Conservation (phyloP, 768 basidiomycete species). For the Boletus tomentosulus region DNA sequence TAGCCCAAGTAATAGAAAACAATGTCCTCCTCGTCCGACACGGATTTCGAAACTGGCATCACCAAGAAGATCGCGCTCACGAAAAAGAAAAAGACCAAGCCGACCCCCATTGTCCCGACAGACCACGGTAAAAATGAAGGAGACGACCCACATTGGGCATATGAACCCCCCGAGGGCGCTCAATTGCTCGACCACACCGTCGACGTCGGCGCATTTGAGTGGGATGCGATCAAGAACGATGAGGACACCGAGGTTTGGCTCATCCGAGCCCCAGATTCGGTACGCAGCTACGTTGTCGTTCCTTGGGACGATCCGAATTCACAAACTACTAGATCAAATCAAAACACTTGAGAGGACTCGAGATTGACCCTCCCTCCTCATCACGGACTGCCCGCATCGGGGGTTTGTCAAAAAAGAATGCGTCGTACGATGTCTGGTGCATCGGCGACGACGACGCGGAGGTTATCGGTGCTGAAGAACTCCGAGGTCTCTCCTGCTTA, state of each 20-base stretch:
- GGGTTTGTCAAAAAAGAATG: slow-evolving; percentile 47
- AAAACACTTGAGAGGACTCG: slow-evolving; percentile 53
- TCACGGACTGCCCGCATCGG: slow-evolving; percentile 44
- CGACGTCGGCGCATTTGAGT: slow-evolving; percentile 56
- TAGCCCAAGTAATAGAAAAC: not conserved
- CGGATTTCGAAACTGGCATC: slow-evolving; percentile 8
- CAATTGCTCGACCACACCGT: slow-evolving; percentile 42
- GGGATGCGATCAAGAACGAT: slow-evolving; percentile 56
- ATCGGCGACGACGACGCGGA: slow-evolving; percentile 39
- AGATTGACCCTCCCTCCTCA: slow-evolving; percentile 43
- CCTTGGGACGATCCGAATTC: not conserved
- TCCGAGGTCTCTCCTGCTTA: slow-evolving; percentile 56
- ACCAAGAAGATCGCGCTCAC: slow-evolving; percentile 2
- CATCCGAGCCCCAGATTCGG: slow-evolving; percentile 63
- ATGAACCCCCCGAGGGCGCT: slow-evolving; percentile 53
- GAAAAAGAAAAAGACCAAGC: slow-evolving; percentile 14
- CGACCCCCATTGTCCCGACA: slow-evolving; percentile 4
- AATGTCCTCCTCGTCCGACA: slow-evolving; percentile 24
- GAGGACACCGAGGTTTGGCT: slow-evolving; percentile 66
- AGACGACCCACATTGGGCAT: slow-evolving; percentile 53
- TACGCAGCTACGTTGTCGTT: slow-evolving; percentile 32
- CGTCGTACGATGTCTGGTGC: slow-evolving; percentile 64
- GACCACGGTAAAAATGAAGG: slow-evolving; percentile 49
- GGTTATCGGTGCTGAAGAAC: slow-evolving; percentile 55
- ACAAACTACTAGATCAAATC: slow-evolving; percentile 50